Evolutionary conservation across 495 filamentous ascomycete species (phyloP).

Genomic region (Xylaria castorea): DNA sequence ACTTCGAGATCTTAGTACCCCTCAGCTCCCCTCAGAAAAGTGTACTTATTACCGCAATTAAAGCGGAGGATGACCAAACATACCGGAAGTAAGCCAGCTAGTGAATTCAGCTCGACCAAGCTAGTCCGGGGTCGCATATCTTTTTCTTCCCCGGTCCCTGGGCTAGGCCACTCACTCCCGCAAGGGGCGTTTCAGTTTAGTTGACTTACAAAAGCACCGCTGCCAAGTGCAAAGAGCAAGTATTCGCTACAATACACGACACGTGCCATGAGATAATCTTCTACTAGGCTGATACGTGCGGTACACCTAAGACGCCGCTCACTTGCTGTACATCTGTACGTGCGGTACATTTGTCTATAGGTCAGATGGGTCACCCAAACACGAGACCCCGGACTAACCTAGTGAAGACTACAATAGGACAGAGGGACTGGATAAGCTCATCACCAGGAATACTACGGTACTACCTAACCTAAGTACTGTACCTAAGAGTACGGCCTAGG

Average conservation of each 20-base stretch:
- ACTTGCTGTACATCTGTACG: slow-evolving; percentile 19
- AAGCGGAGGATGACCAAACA: slow-evolving; percentile 26
- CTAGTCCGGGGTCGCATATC: slow-evolving; percentile 31
- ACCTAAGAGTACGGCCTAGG: slow-evolving; percentile 18
- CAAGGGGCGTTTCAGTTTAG: slow-evolving; percentile 29
- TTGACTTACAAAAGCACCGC: slow-evolving; percentile 20
- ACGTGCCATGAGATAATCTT: slow-evolving; percentile 27
- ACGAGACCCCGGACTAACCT: slow-evolving; percentile 21
- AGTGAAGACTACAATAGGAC: slow-evolving; percentile 15
- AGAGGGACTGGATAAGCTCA: slow-evolving; percentile 20
- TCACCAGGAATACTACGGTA: slow-evolving; percentile 17
- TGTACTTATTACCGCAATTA: slow-evolving; percentile 28
- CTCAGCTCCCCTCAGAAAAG: slow-evolving; percentile 19
- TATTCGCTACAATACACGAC: slow-evolving; percentile 25
- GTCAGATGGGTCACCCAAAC: slow-evolving; percentile 19
- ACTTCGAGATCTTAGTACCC: slow-evolving; percentile 10
- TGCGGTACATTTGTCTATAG: slow-evolving; percentile 20
- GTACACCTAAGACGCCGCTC: slow-evolving; percentile 25
- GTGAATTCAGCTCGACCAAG: slow-evolving; percentile 30
- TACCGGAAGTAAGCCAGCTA: slow-evolving; percentile 28
- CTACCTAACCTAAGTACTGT: slow-evolving; percentile 15
- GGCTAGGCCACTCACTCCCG: slow-evolving; percentile 26
- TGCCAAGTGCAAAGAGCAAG: slow-evolving; percentile 21
- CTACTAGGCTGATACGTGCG: slow-evolving; percentile 10
- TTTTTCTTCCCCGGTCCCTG: slow-evolving; percentile 30